Evolutionary conservation across 169 alveolate species (phyloP).

Genomic region (Babesia sp.): DNA sequence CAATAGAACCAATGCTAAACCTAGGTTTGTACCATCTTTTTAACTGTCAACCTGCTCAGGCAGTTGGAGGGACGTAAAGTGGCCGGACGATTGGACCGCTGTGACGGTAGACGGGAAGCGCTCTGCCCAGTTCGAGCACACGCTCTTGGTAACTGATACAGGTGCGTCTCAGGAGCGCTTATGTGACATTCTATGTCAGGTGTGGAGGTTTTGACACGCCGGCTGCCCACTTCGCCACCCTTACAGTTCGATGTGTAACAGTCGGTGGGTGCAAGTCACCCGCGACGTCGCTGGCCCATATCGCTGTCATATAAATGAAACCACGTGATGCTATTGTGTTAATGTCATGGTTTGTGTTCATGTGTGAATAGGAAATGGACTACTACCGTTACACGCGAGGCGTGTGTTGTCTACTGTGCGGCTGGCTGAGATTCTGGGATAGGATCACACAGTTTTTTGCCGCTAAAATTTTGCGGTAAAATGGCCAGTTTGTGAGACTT

Average conservation of each 20-base stretch:
- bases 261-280: too few relatives aligned
- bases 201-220: slow-evolving; percentile 82
- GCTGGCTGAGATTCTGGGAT: too few relatives aligned
- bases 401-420: too few relatives aligned
- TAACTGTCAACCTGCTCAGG: slow-evolving; percentile 74
- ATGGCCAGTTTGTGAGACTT: too few relatives aligned
- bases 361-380: too few relatives aligned
- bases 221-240: slow-evolving; percentile 90
- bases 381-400: too few relatives aligned
- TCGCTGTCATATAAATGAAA: too few relatives aligned
- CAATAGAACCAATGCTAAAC: slow-evolving; percentile 99
- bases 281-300: too few relatives aligned
- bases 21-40: slow-evolving; percentile 51
- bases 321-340: too few relatives aligned
- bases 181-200: background rate
- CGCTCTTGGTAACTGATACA: slow-evolving; percentile 91
- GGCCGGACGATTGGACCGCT: slow-evolving; percentile 99
- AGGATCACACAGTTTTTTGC: too few relatives aligned
- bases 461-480: too few relatives aligned
- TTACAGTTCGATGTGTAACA: slow-evolving; percentile 75
- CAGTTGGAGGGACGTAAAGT: slow-evolving; percentile 86
- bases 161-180: slow-evolving; percentile 37
- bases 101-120: slow-evolving; percentile 90
- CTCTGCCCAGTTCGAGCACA: slow-evolving; percentile 98
- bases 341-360: too few relatives aligned